phyloP scores from a whole-genome alignment of 768 basidiomycete species.

The Candolleomyces eurysporus region DNA sequence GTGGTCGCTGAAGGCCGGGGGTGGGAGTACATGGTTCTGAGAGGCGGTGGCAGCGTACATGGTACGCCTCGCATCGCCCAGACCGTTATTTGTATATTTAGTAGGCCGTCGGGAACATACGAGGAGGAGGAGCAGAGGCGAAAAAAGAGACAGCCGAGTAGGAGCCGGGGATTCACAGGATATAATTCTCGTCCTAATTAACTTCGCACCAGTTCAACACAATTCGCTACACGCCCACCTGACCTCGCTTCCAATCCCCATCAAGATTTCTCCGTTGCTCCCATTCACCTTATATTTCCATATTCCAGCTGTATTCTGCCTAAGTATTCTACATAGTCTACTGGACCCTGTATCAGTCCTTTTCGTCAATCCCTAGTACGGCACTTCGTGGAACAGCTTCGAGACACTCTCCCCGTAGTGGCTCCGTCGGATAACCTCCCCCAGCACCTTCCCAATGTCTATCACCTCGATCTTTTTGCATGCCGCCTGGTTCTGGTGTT shows the following conservation, averaged over 20 bases:
- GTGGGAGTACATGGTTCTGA: constrained; percentile 34
- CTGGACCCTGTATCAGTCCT: constrained; percentile 1
- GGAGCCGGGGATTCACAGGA: constrained; percentile 6
- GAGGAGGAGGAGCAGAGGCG: constrained; percentile 22
- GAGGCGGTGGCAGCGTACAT: constrained; percentile 48
- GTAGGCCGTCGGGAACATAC: constrained; percentile 22
- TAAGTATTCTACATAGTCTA: neutral
- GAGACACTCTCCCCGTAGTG: constrained; percentile 97
- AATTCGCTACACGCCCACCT: constrained; percentile 13
- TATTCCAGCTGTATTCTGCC: neutral
- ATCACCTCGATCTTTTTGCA: constrained; percentile 89
- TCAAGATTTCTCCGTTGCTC: constrained; percentile 7
- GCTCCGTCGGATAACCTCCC: constrained; percentile 92
- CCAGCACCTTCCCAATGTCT: constrained; percentile 92
- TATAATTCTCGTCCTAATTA: constrained; percentile 4
- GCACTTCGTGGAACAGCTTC: constrained; percentile 86
- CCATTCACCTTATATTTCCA: neutral
- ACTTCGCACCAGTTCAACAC: constrained; percentile 5
- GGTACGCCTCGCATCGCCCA: constrained; percentile 59
- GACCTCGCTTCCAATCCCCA: constrained; percentile 14
- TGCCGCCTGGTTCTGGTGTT: constrained; percentile 65
- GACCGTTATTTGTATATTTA: constrained; percentile 25
- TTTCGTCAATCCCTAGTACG: constrained; percentile 50
- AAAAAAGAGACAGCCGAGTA: constrained; percentile 14
- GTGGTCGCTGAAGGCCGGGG: constrained; percentile 25